Base-by-base conservation (phyloP, 192 early-diverging fungal genomes). In the Umbelopsis isabellina region DNA sequence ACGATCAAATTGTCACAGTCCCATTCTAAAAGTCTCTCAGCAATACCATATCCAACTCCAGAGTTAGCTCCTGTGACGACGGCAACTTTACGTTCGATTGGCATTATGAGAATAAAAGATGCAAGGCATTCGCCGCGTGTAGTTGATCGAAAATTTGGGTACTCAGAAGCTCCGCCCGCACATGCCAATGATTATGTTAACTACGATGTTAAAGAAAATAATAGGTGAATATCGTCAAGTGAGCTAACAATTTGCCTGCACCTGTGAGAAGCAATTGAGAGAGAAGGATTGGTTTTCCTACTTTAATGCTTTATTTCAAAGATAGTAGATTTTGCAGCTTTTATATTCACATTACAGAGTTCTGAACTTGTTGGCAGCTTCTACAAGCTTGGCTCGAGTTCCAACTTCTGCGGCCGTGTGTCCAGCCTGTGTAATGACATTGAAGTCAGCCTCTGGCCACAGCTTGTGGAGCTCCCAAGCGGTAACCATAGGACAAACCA, bases 381-480 rank as follows among this genome's bases (percentile, higher is more conserved):
- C 75, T n/a, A 90, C 84, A 10, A 91, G 78, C 50, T 74, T 55
- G 9, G 80, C 74, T 7, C 80, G 78, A 23, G 79, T 88, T 8
- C 75, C 81, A 4, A 68, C 25, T 75, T 90, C 91, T 72, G 78
- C 86, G 12, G 89, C 91, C 37, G 83, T 84, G 65, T 92, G 91
- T 18, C 91, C 91, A 18, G 84, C 80, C 70, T 85, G 81, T 2
- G 79, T 65, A 52, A 89, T 86, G 49, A 90, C 83, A 65, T 87
- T 74, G 46, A 91, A 85, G 71, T 91, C 78, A 8, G 90, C 88
- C 73, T 89, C 85, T 2, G 91, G 91, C 86, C 84, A 90, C 22
- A 45, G 61, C 78, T 83, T 74, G 49, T 83, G 76, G 49, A 83
- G 37, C 4, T 80, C 55, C 55, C 55, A 61, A 35, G 77, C 76